phyloP scores from a whole-genome alignment of 2,329 filamentous ascomycete genomes.

The Ophiocordyceps sinensis region DNA sequence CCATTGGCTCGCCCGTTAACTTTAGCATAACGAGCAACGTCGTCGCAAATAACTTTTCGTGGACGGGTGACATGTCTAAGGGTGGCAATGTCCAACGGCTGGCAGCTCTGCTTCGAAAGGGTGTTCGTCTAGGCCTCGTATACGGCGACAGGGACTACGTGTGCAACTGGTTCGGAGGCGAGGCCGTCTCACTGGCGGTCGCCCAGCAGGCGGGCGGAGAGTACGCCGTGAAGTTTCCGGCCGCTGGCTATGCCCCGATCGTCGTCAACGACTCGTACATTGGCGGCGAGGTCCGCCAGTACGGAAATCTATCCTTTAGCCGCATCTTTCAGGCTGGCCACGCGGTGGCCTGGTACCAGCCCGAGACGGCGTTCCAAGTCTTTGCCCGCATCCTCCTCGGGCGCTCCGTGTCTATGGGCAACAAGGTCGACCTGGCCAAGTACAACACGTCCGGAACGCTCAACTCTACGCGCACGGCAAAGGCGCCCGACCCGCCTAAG shows the following conservation, averaged over 20 bases:
- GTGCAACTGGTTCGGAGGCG: slow-evolving; percentile 59
- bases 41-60: slow-evolving; percentile 30
- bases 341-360: slow-evolving; percentile 46
- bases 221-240: slow-evolving; percentile 41
- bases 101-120: slow-evolving; percentile 43
- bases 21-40: slow-evolving; percentile 34
- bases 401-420: slow-evolving; percentile 40
- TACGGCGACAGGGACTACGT: slow-evolving; percentile 53
- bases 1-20: slow-evolving; percentile 49
- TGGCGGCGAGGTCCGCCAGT: slow-evolving; percentile 61
- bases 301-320: slow-evolving; percentile 57
- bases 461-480: slow-evolving; percentile 42
- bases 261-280: slow-evolving; percentile 53
- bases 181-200: slow-evolving; percentile 53
- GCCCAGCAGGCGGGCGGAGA: slow-evolving; percentile 29
- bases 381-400: slow-evolving; percentile 46
- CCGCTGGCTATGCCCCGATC: slow-evolving; percentile 59
- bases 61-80: slow-evolving; percentile 47
- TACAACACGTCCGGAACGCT: slow-evolving; percentile 44
- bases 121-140: slow-evolving; percentile 56
- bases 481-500: slow-evolving; percentile 29
- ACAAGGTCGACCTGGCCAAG: slow-evolving; percentile 30
- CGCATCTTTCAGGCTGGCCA: slow-evolving; percentile 54
- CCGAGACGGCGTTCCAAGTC: slow-evolving; percentile 41
- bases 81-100: slow-evolving; percentile 44